Evolutionary conservation across 768 basidiomycete genomes (phyloP).

Genomic region (Macrolepiota dolichaula): DNA sequence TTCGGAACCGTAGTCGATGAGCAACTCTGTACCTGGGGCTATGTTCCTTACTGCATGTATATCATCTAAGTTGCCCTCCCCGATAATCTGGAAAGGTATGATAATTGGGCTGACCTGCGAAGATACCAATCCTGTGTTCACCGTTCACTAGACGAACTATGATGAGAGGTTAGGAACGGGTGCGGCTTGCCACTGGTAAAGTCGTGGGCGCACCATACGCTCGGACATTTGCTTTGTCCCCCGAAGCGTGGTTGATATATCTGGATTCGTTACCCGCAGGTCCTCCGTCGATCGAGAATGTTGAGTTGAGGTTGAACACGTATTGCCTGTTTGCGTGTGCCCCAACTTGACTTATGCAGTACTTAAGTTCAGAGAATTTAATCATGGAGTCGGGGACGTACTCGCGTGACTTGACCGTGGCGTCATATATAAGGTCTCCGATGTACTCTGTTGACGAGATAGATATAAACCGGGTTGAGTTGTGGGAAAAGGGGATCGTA

Average conservation of each 20-base stretch:
- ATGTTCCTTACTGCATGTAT: slow-evolving; percentile 10
- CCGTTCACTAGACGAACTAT: slow-evolving; percentile 12
- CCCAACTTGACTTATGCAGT: slow-evolving; percentile 1
- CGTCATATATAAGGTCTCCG: slow-evolving; percentile 15
- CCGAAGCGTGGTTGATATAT: slow-evolving; percentile 13
- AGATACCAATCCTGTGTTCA: slow-evolving; percentile 15
- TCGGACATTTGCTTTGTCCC: slow-evolving; percentile 7
- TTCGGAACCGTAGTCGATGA: slow-evolving; percentile 16
- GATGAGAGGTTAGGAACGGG: background rate
- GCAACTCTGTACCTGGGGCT: slow-evolving; percentile 13
- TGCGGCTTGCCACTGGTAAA: too few relatives aligned
- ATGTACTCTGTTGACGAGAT: slow-evolving; percentile 10
- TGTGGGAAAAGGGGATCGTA: background rate
- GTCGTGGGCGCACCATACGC: background rate
- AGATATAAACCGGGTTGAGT: background rate
- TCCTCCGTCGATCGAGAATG: slow-evolving; percentile 8
- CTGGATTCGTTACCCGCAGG: slow-evolving; percentile 12
- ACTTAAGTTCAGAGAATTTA: background rate
- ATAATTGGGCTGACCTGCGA: slow-evolving; percentile 3
- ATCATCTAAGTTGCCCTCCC: too few relatives aligned
- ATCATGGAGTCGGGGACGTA: background rate
- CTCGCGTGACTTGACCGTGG: slow-evolving; percentile 15
- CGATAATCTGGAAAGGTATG: too few relatives aligned
- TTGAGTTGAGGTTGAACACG: slow-evolving; percentile 15
- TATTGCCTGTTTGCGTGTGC: slow-evolving; percentile 13